Conservation (phyloP, 2,329 filamentous ascomycete genomes). For the Cladosporium cucumerinum region DNA sequence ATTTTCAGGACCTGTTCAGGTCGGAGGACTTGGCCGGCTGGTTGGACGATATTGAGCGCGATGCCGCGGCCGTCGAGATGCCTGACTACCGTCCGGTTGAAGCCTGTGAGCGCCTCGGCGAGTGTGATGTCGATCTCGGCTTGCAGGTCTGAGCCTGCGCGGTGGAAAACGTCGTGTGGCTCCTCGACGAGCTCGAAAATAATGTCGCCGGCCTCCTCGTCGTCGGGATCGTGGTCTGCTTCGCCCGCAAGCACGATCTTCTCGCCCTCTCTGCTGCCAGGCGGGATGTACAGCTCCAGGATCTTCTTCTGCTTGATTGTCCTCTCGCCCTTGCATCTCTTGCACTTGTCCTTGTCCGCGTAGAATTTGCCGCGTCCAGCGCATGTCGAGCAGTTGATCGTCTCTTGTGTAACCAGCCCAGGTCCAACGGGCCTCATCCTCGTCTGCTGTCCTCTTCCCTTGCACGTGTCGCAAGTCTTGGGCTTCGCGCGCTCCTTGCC, state of each 20-base stretch:
- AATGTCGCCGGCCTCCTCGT: slow-evolving; percentile 87
- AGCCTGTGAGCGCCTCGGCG: slow-evolving; percentile 79
- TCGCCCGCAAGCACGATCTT: slow-evolving; percentile 88
- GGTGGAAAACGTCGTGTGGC: slow-evolving; percentile 75
- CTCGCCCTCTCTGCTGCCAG: slow-evolving; percentile 75
- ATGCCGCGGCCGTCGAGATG: slow-evolving; percentile 94
- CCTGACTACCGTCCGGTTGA: slow-evolving; percentile 83
- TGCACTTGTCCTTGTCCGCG: slow-evolving; percentile 96
- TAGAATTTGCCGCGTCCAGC: slow-evolving; percentile 79
- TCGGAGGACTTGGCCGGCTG: slow-evolving; percentile 69
- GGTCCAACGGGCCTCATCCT: slow-evolving; percentile 80
- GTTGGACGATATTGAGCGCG: slow-evolving; percentile 68
- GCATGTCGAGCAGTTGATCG: slow-evolving; percentile 77
- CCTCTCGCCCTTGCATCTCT: slow-evolving; percentile 95
- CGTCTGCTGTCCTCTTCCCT: slow-evolving; percentile 71
- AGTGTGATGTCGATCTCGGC: slow-evolving; percentile 79
- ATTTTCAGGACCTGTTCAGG: slow-evolving; percentile 85
- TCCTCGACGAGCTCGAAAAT: slow-evolving; percentile 83
- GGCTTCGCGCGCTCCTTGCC: slow-evolving; percentile 90
- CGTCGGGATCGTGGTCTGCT: slow-evolving; percentile 86
- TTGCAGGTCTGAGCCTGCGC: slow-evolving; percentile 78
- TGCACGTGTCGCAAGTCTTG: slow-evolving; percentile 77
- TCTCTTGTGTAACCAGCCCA: slow-evolving; percentile 77
- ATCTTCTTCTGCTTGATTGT: slow-evolving; percentile 88
- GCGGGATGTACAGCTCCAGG: slow-evolving; percentile 91